Percentiles rank a stretch among this genome's conserved stretches.
Conservation (phyloP, 2,329 filamentous ascomycete genomes). For the Emmonsiellopsis sp. region DNA sequence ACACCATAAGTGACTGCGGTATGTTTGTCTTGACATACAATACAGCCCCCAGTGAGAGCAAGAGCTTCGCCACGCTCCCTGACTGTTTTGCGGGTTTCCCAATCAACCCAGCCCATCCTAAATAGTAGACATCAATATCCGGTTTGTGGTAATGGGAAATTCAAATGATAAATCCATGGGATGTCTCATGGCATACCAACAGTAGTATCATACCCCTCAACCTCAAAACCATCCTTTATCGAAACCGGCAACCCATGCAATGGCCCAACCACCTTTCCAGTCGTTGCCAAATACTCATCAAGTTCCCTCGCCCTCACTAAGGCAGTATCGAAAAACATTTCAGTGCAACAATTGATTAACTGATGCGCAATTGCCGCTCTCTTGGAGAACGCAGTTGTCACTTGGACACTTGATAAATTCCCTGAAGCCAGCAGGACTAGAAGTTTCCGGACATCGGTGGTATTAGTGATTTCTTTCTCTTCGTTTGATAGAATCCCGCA, state of each 20-base stretch:
- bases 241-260: slow-evolving; percentile 21
- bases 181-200: background rate
- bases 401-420: slow-evolving; percentile 14
- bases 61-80: background rate
- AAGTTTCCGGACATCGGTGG: slow-evolving; percentile 4
- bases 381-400: slow-evolving; percentile 18
- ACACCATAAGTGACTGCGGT: slow-evolving; percentile 59
- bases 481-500: slow-evolving; percentile 1
- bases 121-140: background rate
- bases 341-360: slow-evolving; percentile 18
- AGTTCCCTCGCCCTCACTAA: slow-evolving; percentile 14
- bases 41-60: slow-evolving; percentile 36
- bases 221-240: slow-evolving; percentile 15
- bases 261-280: slow-evolving; percentile 16
- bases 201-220: slow-evolving; percentile 1
- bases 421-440: slow-evolving; percentile 5
- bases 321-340: slow-evolving; percentile 16
- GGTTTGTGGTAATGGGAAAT: too few relatives aligned
- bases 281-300: slow-evolving; percentile 12
- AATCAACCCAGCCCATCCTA: slow-evolving; percentile 4
- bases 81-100: background rate
- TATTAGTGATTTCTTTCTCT: slow-evolving; percentile 6
- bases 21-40: slow-evolving; percentile 52
- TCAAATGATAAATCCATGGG: background rate
- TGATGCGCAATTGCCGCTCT: slow-evolving; percentile 19